phyloP scores from a whole-genome alignment of 2,329 filamentous ascomycete genomes.

The Ophiosphaerella narmari region DNA sequence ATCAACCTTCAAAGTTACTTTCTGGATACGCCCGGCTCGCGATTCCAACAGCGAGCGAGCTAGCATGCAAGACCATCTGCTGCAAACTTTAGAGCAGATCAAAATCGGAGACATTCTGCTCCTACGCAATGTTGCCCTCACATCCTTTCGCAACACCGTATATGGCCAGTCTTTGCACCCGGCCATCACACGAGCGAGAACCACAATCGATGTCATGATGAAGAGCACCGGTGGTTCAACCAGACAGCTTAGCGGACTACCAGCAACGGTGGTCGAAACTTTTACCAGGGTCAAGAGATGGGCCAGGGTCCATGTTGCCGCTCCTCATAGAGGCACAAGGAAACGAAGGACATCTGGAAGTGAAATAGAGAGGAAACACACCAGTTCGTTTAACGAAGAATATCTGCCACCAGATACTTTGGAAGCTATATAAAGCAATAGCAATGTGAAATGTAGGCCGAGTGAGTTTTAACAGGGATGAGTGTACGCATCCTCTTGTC shows the following conservation, averaged over 20 bases:
- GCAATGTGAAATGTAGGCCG: neutral
- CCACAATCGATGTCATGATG: slow-evolving; percentile 70
- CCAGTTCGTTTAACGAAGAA: slow-evolving; percentile 17
- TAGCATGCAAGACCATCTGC: slow-evolving; percentile 41
- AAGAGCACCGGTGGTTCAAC: slow-evolving; percentile 57
- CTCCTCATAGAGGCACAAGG: slow-evolving; percentile 12
- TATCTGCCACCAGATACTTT: slow-evolving; percentile 41
- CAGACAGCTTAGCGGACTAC: slow-evolving; percentile 47
- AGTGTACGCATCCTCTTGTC: neutral
- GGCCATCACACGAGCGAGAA: slow-evolving; percentile 68
- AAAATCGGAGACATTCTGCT: slow-evolving; percentile 77
- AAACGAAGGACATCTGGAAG: slow-evolving; percentile 23
- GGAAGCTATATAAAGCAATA: slow-evolving; percentile 22
- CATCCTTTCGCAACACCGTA: slow-evolving; percentile 74
- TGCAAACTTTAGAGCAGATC: slow-evolving; percentile 53
- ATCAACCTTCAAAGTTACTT: slow-evolving; percentile 78
- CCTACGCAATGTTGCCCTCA: slow-evolving; percentile 77
- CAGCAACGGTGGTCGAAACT: slow-evolving; percentile 63
- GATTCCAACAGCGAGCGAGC: slow-evolving; percentile 15
- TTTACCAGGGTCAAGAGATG: slow-evolving; percentile 72
- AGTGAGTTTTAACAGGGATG: too few species aligned
- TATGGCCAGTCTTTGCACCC: slow-evolving; percentile 82
- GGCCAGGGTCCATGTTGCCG: slow-evolving; percentile 71
- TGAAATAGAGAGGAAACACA: slow-evolving; percentile 1
- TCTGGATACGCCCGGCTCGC: slow-evolving; percentile 68